A percentile compares a stretch with the other conserved stretches of the same genome.
phyloP scores from a whole-genome alignment of 768 basidiomycete species.

The Lactifluus rugatus region DNA sequence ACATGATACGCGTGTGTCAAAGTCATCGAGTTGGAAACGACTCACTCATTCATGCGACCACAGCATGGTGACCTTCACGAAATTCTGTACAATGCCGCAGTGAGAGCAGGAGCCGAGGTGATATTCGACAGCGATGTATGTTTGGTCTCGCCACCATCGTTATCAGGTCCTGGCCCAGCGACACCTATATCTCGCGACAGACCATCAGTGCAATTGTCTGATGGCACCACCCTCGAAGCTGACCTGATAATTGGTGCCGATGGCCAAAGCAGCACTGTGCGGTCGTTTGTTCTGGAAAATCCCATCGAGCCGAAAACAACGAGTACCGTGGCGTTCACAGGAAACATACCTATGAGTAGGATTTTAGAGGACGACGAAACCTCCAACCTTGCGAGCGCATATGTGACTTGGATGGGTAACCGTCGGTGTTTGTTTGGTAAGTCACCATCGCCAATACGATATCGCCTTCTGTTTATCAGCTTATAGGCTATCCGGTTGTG shows the following conservation, averaged over 20 bases:
- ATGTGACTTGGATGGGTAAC: constrained; percentile 14
- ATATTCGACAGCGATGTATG: constrained; percentile 8
- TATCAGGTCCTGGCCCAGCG: neutral
- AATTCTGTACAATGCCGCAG: constrained; percentile 12
- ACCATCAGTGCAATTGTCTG: constrained; percentile 13
- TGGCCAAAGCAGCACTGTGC: constrained; percentile 16
- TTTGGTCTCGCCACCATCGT: neutral
- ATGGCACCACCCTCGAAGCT: constrained; percentile 15
- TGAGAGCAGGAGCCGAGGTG: constrained; percentile 13
- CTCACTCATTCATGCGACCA: neutral
- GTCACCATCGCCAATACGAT: neutral
- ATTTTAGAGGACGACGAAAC: constrained; percentile 10
- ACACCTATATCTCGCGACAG: neutral
- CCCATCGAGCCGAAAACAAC: constrained; percentile 1
- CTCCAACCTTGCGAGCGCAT: neutral
- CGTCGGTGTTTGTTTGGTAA: constrained; percentile 7
- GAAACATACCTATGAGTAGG: neutral
- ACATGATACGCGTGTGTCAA: constrained; percentile 12
- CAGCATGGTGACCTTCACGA: constrained; percentile 15
- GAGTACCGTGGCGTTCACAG: constrained; percentile 8
- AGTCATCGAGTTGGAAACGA: neutral
- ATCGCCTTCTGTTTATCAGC: neutral
- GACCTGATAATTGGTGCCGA: constrained; percentile 21
- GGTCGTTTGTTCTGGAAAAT: constrained; percentile 5
- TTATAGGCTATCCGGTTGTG: constrained; percentile 16